Percentiles rank a stretch among this genome's conserved stretches.
phyloP scores from a whole-genome alignment of 148 eudicot species.

The Vaccinium macrocarpon region DNA sequence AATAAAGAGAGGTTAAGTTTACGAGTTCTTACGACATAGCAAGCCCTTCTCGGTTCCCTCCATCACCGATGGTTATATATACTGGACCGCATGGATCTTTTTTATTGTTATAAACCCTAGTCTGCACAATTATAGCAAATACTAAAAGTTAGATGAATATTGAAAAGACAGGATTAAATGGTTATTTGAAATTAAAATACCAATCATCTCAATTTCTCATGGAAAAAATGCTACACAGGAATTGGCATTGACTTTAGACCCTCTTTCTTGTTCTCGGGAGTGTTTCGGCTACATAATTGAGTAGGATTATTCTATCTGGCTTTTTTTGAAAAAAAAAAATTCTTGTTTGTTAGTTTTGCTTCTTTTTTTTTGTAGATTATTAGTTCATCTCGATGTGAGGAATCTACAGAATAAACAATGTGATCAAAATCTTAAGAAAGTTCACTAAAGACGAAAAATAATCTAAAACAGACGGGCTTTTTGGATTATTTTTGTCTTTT shows the following conservation, averaged over 20 bases:
- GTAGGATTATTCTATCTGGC: no score
- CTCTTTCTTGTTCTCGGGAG: not conserved
- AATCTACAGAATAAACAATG: no score
- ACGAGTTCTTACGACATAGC: constrained; percentile 49
- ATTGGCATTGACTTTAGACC: not conserved
- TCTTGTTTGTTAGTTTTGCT: no score
- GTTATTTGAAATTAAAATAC: not conserved
- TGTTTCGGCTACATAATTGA: no score
- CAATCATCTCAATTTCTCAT: not conserved
- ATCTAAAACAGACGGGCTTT: not conserved
- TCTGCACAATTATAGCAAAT: not conserved
- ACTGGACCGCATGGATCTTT: constrained; percentile 74
- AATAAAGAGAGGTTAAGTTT: not conserved
- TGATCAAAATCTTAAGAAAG: not conserved
- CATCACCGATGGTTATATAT: constrained; percentile 87
- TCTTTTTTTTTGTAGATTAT: no score
- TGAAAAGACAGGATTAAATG: not conserved
- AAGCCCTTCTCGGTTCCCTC: constrained; percentile 82
- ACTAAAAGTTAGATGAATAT: not conserved
- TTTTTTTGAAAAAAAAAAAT: no score
- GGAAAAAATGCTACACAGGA: not conserved
- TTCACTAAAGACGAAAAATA: no score
- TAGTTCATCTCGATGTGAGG: no score
- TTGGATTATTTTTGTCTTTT: not conserved
- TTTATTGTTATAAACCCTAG: constrained; percentile 43